Base-by-base conservation (phyloP, 148 eudicot species). In the Arbutus unedo region DNA sequence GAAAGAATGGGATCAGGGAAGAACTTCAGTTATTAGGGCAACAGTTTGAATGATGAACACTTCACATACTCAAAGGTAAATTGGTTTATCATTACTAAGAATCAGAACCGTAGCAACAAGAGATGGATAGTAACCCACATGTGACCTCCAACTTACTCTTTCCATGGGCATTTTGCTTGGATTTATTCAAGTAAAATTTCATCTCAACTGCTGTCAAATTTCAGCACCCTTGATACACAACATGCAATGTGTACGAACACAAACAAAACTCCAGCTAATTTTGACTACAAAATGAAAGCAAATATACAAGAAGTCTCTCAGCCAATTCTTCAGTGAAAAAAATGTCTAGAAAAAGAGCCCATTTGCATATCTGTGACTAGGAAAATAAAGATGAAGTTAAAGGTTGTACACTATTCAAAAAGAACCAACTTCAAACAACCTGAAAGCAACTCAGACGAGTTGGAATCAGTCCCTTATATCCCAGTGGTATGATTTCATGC, bases 401-500 rank as follows among this genome's bases (percentile, higher is more conserved):
- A 4, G 60, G 49, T 51, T 51, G 44, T 50, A 51, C 23, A 76
- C 5, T 41, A 19, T 78, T 57, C 67, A 55, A 55, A 55, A 13
- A 54, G 67, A 38, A 15, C 56, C 56, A 21, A 49, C 56, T 74
- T 74, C 19, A 76, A 77, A 77, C 21, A 77, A 76, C 62, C 79
- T 53, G 44, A 76, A 53, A 76, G 60, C 62, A 21, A 38, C 54
- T n/a, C 53, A 59, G 14, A 60, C 60, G 3, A 38, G 41, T 78
- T 3, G 11, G 81, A 79, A 50, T 21, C 25, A 45, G 31, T 51
- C 38, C 38, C 54, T 48, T 77, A 54, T 77, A 60, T 60, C 41
- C 43, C 60, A 68, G 49, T 60, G 49, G 38, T 45, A 79, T 43
- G 41, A 18, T 79, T 79, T 79, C 56, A 44, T 48, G 72, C 38